Conservation (phyloP, 345 rosid genomes). For the rapeseed (Brassica napus) region Da-Ae NC_063440.1:14225001-14225500, state of each 20-base stretch:
- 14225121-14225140: slow-evolving; percentile 81
- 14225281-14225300: slow-evolving; percentile 82
- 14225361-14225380: neutral
- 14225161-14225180: slow-evolving; percentile 53
- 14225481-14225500: neutral
- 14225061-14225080: slow-evolving; percentile 88
- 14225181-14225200: slow-evolving; percentile 69
- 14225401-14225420: slow-evolving; percentile 14
- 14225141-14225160: slow-evolving; percentile 68
- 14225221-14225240: slow-evolving; percentile 52
- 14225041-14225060: slow-evolving; percentile 75
- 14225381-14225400: slow-evolving; percentile 12
- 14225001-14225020: slow-evolving; percentile 15
- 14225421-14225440: slow-evolving; percentile 17
- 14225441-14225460: slow-evolving; percentile 30
- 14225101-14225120: slow-evolving; percentile 68
- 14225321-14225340: slow-evolving; percentile 40
- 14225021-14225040: slow-evolving; percentile 60
- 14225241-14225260: slow-evolving; percentile 64
- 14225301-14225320: slow-evolving; percentile 78
- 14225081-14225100: slow-evolving; percentile 68
- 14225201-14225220: slow-evolving; percentile 62
- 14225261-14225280: slow-evolving; percentile 86
- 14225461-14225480: slow-evolving; percentile 7
- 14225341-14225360: neutral